Evolutionary conservation across 164 flowering plant species (phyloP).

Genomic region (Santalum album): DNA sequence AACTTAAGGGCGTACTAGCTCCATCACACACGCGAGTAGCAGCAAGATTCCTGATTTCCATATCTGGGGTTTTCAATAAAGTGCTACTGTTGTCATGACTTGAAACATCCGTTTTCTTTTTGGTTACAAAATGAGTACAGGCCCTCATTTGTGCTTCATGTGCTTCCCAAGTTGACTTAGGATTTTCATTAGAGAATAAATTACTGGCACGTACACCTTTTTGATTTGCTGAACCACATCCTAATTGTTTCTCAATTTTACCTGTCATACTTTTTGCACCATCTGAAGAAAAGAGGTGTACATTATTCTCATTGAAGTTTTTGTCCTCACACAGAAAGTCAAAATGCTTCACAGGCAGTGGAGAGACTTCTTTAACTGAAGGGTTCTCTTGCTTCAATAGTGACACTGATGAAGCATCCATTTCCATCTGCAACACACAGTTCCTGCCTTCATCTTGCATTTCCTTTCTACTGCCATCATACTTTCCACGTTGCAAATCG

Average conservation of each 20-base stretch:
- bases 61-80: constrained; percentile 13
- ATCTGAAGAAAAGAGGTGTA: constrained; percentile 7
- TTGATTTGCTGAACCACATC: constrained; percentile 14
- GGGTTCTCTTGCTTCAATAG: constrained; percentile 19
- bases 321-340: constrained; percentile 67
- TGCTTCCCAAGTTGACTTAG: constrained; percentile 15
- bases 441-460: constrained; percentile 15
- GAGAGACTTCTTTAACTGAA: constrained; percentile 42
- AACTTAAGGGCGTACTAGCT: constrained; percentile 65
- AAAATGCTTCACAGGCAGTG: constrained; percentile 80
- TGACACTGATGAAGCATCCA: constrained; percentile 15
- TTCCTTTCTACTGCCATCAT: constrained; percentile 10
- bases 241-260: constrained; percentile 13
- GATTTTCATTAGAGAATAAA: constrained; percentile 3
- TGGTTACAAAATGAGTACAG: constrained; percentile 6
- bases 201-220: constrained; percentile 8
- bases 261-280: constrained; percentile 1
- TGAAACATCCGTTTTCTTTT: constrained; percentile 12
- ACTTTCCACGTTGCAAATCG: constrained; percentile 10
- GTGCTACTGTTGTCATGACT: constrained; percentile 16
- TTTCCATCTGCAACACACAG: constrained; percentile 11
- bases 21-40: constrained; percentile 17
- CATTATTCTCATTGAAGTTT: constrained; percentile 18
- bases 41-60: constrained; percentile 13
- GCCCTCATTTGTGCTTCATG: constrained; percentile 11